Conservation (phyloP, 306 rosid species). For the cucumber (Cucumis sativus) region Cucumber_9930_V3 NC_026655.2:25945501-25946000, state of each 20-base stretch:
- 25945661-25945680: constrained; percentile 7
- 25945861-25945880: constrained; percentile 41
- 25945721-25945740: constrained; percentile 12
- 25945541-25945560: constrained; percentile 99
- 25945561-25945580: constrained; percentile 90
- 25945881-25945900: not conserved
- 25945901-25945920: not conserved
- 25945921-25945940: not conserved
- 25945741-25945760: constrained; percentile 80
- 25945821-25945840: constrained; percentile 93
- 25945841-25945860: constrained; percentile 94
- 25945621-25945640: constrained; percentile 59
- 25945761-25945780: constrained; percentile 98
- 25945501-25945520: constrained; percentile 97
- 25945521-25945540: constrained; percentile 96
- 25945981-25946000: constrained; percentile 22
- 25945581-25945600: constrained; percentile 82
- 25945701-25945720: constrained; percentile 5
- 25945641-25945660: not conserved
- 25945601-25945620: constrained; percentile 97
- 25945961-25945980: constrained; percentile 5
- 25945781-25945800: constrained; percentile 99
- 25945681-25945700: not conserved
- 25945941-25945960: not conserved
- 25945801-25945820: constrained; percentile 95